Base-by-base conservation (phyloP, 1,284 basidiomycete species). In the Pascua sp. region DNA sequence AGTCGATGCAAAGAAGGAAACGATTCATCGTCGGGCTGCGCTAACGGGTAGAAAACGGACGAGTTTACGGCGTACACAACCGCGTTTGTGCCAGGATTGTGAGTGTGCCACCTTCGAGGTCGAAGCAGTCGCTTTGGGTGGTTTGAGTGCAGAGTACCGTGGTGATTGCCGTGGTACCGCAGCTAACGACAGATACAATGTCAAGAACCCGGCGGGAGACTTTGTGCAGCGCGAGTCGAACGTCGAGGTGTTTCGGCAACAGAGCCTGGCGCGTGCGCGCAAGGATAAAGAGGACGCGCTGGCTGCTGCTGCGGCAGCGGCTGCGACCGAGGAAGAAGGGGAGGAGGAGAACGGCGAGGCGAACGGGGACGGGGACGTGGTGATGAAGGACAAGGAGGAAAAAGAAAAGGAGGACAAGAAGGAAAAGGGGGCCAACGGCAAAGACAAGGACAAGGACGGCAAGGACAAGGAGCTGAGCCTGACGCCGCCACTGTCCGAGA, bases 121-220 rank as follows among this genome's bases (percentile, higher is more conserved):
- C 24, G 4, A 32, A 32, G 24, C 7, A 32, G 24, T 32, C 24
- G 3, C 24, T 32, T 32, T 32, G 24, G 4, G 24, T 32, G 24
- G 24, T 32, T 32, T 7, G 7, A 32, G 24, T 32, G 7, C 24
- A 32, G 24, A 32, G 36, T n/a, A 12, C 32, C 24, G 24, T 32
- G 24, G 24, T 18, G 11, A 5, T 11, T 24, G n/a, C 3, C 32
- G 8, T 12, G 8, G n/a, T n/a, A 36, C 41, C 47, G 55, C 7
- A 57, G 41, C 42, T 49, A 17, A 48, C 38, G 37, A 10, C 24
- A 69, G 69, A 36, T 71, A 65, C 50, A 72, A 76, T 45, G 64
- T 76, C 59, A 72, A 69, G 60, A 72, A 72, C 49, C 73, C 73
- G 2, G 70, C 71, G n/a, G 73, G 73, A 44, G 69, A 72, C 49